Base-by-base conservation (phyloP, 2,329 filamentous ascomycete genomes). In the Paraphaeosphaeria sporulosa region DNA sequence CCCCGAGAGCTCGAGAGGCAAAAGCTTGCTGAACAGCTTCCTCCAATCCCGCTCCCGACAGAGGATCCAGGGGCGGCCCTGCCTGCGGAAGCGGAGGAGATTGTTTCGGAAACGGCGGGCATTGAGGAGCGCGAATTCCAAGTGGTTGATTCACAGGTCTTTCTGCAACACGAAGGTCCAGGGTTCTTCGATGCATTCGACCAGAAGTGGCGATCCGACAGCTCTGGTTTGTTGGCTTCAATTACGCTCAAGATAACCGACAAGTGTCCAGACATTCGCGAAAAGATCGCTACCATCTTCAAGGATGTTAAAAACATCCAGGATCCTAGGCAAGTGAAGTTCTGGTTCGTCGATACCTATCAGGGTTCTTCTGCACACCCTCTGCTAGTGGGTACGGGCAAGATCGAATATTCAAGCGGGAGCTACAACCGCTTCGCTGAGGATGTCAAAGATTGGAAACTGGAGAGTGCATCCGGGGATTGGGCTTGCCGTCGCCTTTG, bases 261-360 rank as follows among this genome's bases (percentile, higher is more conserved):
- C 56, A 64, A 67, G 21, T 70, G 68, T 49, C 63, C 68, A 40
- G 70, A 74, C 7, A 71, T 79, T 51, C 71, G 69, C 27, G 65
- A 68, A 4, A 75, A 74, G 44, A 59, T 79, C 47, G 69, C 66
- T 12, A 36, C 63, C 3, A 30, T 42, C 4, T 46, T 55, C 4
- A 47, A 46, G 13, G 59, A 70, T 7, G 55, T 78, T 13, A 54
- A 65, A 7, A 67, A 70, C 30, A 62, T 79, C 43, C 59, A 76
- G 62, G 77, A 79, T 51, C 67, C 71, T 19, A 72, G 77, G 27
- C 79, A 80, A 55, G 67, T 78, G 54, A 78, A 76, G 42, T 77
- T 80, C 44, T 80, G 78, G 78, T 74, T 78, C 48, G 23, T 80
- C 25, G 72, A 78, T 47, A 60, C 75, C 5, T 58, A 65, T 21